Base-by-base conservation (phyloP, 257 asterid genomes). In the Petunia secreta region DNA sequence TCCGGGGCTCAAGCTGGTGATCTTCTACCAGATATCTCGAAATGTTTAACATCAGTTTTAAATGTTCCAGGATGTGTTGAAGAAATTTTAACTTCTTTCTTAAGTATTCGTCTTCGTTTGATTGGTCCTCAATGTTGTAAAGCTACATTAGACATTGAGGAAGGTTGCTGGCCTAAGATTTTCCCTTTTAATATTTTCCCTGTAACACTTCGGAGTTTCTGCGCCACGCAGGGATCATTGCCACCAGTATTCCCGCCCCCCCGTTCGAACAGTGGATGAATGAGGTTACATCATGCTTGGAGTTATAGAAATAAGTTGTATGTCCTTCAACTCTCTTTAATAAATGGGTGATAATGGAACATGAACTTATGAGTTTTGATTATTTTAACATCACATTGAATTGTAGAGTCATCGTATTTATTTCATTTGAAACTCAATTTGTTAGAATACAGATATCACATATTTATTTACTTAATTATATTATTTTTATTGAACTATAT, bases 61-160 rank as follows among this genome's bases (percentile, higher is more conserved):
- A 15, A n/a, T 6, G 77, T 82, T 25, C 77, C 84, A 16, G 79
- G 83, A 3, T 86, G 87, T 14, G 4, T 76, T 38, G 63, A 79
- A 14, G 89, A 86, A 13, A 52, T 80, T 4, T n/a, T 73, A 36
- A 11, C 74, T 0, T 82, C 89, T 1, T 80, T 84, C 8, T 4
- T 86, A 52, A 84, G 67, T 11, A 52, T 77, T 11, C 63, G 62
- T 3, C 55, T 75, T 3, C 75, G 54, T 0, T 40, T 84, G 2
- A 59, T 86, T 15, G 86, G 86, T 2, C 83, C 86, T 10, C 78
- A 73, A 6, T 86, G 89, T 44, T 82, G 89, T 40, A 75, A 13
- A 8, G 79, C 85, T 37, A 9, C 79, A 53, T 25, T 84, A 44
- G 25, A 53, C 2, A 50, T 86, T 41, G 87, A 86, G 3, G 81